Evolutionary conservation across 805 yeast species (phyloP).

Genomic region (Sungouiozyma intestinalis): DNA sequence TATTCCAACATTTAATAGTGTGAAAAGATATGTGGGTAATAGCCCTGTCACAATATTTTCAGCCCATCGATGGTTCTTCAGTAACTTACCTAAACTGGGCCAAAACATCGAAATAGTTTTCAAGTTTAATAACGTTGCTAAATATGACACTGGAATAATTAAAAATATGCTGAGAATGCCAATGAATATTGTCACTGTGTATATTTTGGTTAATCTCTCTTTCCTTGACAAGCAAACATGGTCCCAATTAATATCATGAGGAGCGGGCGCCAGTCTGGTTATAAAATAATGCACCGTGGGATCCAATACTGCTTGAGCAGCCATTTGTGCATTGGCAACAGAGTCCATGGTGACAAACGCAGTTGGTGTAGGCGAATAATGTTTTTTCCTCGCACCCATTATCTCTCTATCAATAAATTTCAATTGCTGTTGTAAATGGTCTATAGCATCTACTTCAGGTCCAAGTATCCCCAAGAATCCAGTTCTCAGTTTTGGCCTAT

Average conservation of each 20-base stretch:
- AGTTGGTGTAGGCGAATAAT: slow-evolving; percentile 75
- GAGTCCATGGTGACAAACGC: slow-evolving; percentile 93
- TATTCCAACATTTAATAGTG: slow-evolving; percentile 67
- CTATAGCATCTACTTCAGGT: slow-evolving; percentile 68
- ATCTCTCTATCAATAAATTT: slow-evolving; percentile 65
- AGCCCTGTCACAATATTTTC: slow-evolving; percentile 76
- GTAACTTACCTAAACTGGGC: slow-evolving; percentile 67
- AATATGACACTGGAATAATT: slow-evolving; percentile 72
- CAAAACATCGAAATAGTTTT: slow-evolving; percentile 70
- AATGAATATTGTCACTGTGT: slow-evolving; percentile 31
- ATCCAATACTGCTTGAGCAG: slow-evolving; percentile 90
- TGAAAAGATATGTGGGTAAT: slow-evolving; percentile 83
- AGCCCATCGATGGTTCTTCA: slow-evolving; percentile 59
- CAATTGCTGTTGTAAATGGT: slow-evolving; percentile 58
- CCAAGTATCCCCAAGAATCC: slow-evolving; percentile 62
- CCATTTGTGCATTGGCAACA: slow-evolving; percentile 92
- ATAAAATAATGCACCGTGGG: slow-evolving; percentile 79
- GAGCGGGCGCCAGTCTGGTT: slow-evolving; percentile 86
- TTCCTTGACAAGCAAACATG: slow-evolving; percentile 71
- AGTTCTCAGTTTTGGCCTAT: slow-evolving; percentile 52
- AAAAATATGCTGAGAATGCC: slow-evolving; percentile 54
- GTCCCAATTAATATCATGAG: slow-evolving; percentile 90
- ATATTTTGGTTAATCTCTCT: slow-evolving; percentile 52
- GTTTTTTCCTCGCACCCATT: slow-evolving; percentile 47
- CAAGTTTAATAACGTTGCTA: slow-evolving; percentile 72